These are phyloP conservation scores for Amylocarpus encephaloides DNA, from an alignment of 2,329 filamentous ascomycete species.

Conservation along the genomic window DNA sequence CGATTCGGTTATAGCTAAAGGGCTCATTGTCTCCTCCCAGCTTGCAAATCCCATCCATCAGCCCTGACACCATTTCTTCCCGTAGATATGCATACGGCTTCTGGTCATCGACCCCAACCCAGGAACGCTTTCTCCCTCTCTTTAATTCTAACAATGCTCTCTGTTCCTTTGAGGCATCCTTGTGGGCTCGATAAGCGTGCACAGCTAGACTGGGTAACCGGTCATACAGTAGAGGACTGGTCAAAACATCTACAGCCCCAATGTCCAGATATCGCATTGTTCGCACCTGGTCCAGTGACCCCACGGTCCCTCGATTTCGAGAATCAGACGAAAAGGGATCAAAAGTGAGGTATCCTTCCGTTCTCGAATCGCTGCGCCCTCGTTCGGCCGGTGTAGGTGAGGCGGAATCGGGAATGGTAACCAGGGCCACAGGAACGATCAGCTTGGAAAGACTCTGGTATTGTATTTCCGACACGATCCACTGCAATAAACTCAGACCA, in stretches of 20 bases:
- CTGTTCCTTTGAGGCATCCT: constrained; percentile 68
- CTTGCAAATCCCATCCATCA: constrained; percentile 86
- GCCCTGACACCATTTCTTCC: constrained; percentile 86
- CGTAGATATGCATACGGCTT: constrained; percentile 84
- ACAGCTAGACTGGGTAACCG: constrained; percentile 71
- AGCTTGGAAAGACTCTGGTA: constrained; percentile 42
- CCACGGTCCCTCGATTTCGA: constrained; percentile 29
- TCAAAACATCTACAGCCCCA: constrained; percentile 80
- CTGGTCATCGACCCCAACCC: constrained; percentile 81
- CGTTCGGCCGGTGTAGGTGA: constrained; percentile 12
- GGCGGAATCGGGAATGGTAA: constrained; percentile 31
- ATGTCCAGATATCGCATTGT: constrained; percentile 73
- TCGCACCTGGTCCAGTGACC: constrained; percentile 40
- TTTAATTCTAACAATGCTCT: constrained; percentile 65
- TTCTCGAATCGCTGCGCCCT: constrained; percentile 15
- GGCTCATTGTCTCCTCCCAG: constrained; percentile 54
- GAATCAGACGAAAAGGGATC: constrained; percentile 12
- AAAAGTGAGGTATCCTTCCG: constrained; percentile 17
- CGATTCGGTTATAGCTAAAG: constrained; percentile 59
- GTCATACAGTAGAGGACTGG: constrained; percentile 68
- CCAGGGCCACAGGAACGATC: constrained; percentile 41
- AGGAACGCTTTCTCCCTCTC: constrained; percentile 76
- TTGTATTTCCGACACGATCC: constrained; percentile 43
- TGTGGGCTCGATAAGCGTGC: constrained; percentile 76
- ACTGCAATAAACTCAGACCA: constrained; percentile 41